phyloP scores from a whole-genome alignment of 2,329 filamentous ascomycete species.

The Didymella segeticola region DNA sequence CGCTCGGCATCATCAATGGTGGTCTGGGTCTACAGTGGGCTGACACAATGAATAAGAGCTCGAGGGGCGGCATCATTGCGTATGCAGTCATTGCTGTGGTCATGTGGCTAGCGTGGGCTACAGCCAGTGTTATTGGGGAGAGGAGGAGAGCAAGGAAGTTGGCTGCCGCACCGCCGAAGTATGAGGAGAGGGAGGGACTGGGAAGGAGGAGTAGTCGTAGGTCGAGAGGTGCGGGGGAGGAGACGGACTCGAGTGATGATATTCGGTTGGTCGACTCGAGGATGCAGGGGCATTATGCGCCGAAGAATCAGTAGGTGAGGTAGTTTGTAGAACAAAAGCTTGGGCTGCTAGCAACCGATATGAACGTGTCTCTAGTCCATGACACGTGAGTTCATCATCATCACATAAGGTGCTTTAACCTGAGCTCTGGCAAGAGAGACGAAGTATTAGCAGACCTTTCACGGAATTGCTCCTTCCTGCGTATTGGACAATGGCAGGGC shows the following conservation, averaged over 20 bases:
- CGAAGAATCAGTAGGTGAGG: conserved; percentile 17
- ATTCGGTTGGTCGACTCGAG: conserved; percentile 3
- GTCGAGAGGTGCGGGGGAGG: neutral
- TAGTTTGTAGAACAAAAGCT: neutral
- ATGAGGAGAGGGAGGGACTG: neutral
- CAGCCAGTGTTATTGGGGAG: conserved; percentile 39
- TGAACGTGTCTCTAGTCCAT: no score
- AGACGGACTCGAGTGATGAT: conserved; percentile 2
- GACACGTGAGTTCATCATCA: no score
- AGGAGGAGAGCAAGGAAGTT: conserved; percentile 22
- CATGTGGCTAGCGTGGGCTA: conserved; percentile 49
- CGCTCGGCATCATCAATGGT: conserved; percentile 64
- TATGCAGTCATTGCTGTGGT: conserved; percentile 60
- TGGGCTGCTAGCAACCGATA: neutral
- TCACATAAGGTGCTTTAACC: no score
- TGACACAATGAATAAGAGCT: conserved; percentile 46
- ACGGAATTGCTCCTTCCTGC: no score
- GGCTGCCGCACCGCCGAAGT: conserved; percentile 24
- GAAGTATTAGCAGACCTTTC: no score
- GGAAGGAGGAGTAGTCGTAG: neutral
- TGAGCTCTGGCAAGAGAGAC: no score
- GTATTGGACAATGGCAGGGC: no score
- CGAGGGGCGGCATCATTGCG: conserved; percentile 49
- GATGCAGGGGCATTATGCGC: conserved; percentile 28
- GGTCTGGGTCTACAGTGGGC: conserved; percentile 61